Base-by-base conservation (phyloP, 148 eudicot genomes). In the Nyssa sinensis region DNA sequence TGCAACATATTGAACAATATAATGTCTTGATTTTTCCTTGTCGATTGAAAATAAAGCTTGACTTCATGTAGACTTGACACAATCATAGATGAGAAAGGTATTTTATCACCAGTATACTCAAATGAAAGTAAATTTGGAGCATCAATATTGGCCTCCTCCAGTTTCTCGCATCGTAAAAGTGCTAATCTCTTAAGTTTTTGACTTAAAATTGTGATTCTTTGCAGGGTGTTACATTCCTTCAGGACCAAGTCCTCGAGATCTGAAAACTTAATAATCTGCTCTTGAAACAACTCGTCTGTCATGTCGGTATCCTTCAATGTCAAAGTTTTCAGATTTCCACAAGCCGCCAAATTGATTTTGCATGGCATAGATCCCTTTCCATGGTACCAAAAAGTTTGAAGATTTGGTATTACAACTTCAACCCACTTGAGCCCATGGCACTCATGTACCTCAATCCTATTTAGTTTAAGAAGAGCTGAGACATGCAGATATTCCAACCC, bases 181-280 rank as follows among this genome's bases (percentile, higher is more conserved):
- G 72, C 44, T 41, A 84, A 66, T 24, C 55, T 72, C 77, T 62
- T 72, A 23, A 84, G 75, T 68, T 67, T 84, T 19, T 13, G 17
- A 49, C 84, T 81, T 57, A 67, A 72, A 70, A 84, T 84, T 35
- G 70, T 67, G 41, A 84, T 34, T 21, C 66, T 75, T 64, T 64
- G 27, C n/a, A 84, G 29, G 5, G 21, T 27, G 34, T 27, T 17
- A 67, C 87, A 81, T 49, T 71, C 73, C 29, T 25, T 73, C 37
- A 84, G 75, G 51, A 71, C 81, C 84, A 84, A 72, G 5, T 76
- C 75, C 71, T 84, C 84, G 21, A 84, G 80, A 47, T 62, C 41
- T 1, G 82, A 79, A 69, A 67, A 73, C 77, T 62, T 67, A 14
- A 66, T 33, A 14, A 84, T 39, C 29, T 19, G 74, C 17, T 55